Evolutionary conservation across 768 basidiomycete genomes (phyloP), one percentile per base, ranked within the genome.

Genomic region (Polyporus arcularius): DNA sequence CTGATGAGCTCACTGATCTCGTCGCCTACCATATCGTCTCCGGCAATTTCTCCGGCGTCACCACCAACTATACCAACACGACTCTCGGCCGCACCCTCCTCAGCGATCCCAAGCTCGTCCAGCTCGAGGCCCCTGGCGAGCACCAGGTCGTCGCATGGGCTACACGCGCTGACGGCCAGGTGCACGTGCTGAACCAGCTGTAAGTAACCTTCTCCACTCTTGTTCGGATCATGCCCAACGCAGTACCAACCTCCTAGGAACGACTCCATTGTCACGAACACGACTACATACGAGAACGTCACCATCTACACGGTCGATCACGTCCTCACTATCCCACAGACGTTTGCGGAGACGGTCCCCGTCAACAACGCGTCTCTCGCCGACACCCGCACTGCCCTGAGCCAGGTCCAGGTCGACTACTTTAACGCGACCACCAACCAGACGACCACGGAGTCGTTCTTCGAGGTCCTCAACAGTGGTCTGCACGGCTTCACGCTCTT

Each of bases 31-130:
- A 87, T 69, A 70, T 87, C 61, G 75, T 87, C 8, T 66, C 77
- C 49, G 85, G 85, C 28, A 76, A 84, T 60, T 80, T 85, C 70
- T 59, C 74, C 45, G 75, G 79, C 4, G 61, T 73, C 10, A 75
- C 79, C n/a, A 72, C 74, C 11, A 70, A 73, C 15, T 81, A 74
- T 58, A 87, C 88, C 2, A 84, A 82, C 65, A 76, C 79, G 63
- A 89, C 88, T 0, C 72, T 92, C 55, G 86, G 85, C 1, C 81
- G 86, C 42, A 87, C 89, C 0, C 73, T 86, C n/a, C 77, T 90
- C 45, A 81, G 80, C 45, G 78, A 81, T 41, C 66, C 80, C 0
- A 59, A 74, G 0, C 70, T 80, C 31, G 82, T 87, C 8, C 70
- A 67, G 21, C 80, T 90, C 0, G 87, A 88, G 65, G 88, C 35